Base-by-base conservation (phyloP, 2,329 filamentous ascomycete genomes). In the Trichoderma sp. region DNA sequence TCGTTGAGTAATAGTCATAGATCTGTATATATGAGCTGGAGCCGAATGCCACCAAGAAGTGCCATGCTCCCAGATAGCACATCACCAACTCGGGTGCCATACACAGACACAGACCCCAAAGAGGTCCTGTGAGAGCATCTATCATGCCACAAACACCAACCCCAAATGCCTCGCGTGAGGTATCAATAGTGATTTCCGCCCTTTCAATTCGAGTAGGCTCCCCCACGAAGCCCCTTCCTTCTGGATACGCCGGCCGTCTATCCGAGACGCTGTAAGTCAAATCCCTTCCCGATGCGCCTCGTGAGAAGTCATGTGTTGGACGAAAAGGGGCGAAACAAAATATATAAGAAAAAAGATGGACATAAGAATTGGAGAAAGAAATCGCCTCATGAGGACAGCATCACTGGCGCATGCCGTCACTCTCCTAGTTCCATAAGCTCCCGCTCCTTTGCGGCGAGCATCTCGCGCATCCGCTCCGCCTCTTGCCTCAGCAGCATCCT, bases 391-490 rank as follows among this genome's bases (percentile, higher is more conserved):
- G 62, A 68, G 66, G 52, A 72, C 71, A 68, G 73, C 69, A 72
- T 71, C 69, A 59, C 73, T 64, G 60, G 62, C 68, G 26, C 64
- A 64, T 62, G 14, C 41, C 68, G 48, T 69, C 44, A 26, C 68
- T 70, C 57, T 73, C 74, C 56, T 12, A 78, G 68, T 56, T 77
- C 76, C 70, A 76, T 74, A 19, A 93, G 78, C 72, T 93, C 90
- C 54, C 87, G 82, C 76, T 93, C 90, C 72, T 93, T 93, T 14
- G 86, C 88, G 10, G 87, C 83, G 34, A 93, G 80, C 75, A 90
- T 81, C 74, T 89, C 86, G 44, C 90, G 84, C 87, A 95, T 95
- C 60, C 82, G 82, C 72, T 93, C 90, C 0, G 90, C 88, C 74
- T 96, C 91, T 26, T 87, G 82, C 73, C 89, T 84, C 56, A 96